phyloP scores from a whole-genome alignment of 352 stramenopile genomes.

The Phytophthora aleatoria region DNA sequence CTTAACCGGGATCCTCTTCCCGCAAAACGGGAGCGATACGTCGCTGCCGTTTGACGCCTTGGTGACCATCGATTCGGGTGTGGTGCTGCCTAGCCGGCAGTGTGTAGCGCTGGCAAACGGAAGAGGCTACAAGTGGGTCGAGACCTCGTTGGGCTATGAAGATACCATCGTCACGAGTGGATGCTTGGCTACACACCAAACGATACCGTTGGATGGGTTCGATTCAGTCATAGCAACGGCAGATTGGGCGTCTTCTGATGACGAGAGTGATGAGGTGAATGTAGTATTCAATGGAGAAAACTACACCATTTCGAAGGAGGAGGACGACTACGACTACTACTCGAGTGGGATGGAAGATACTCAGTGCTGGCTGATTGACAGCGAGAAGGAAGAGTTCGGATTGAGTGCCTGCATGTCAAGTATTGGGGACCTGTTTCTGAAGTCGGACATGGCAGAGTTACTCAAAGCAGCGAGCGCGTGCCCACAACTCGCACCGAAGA shows the following conservation, averaged over 20 bases:
- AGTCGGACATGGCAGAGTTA: constrained; percentile 17
- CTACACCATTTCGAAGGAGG: constrained; percentile 21
- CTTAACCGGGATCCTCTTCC: constrained; percentile 27
- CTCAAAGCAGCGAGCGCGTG: constrained; percentile 23
- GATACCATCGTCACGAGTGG: constrained; percentile 21
- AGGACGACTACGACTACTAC: constrained; percentile 6
- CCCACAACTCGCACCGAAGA: constrained; percentile 21
- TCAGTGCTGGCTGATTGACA: constrained; percentile 31
- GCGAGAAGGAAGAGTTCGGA: constrained; percentile 14
- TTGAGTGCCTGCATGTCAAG: constrained; percentile 16
- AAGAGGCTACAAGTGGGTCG: constrained; percentile 34
- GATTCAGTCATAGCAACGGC: constrained; percentile 20
- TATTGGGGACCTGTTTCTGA: background rate
- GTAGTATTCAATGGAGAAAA: constrained; percentile 20
- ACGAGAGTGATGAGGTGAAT: constrained; percentile 12
- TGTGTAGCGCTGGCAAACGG: constrained; percentile 26
- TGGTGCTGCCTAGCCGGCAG: constrained; percentile 16
- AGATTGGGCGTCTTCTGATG: constrained; percentile 20
- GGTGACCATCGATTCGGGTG: constrained; percentile 15
- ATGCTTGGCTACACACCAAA: constrained; percentile 22
- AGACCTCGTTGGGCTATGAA: constrained; percentile 17
- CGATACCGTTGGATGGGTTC: constrained; percentile 10
- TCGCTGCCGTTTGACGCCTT: constrained; percentile 26
- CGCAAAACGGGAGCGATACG: constrained; percentile 11
- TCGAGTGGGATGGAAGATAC: constrained; percentile 1